These are phyloP conservation scores for Ochetophila trinervis DNA, from an alignment of 306 rosid genomes.

Conservation along the genomic window DNA sequence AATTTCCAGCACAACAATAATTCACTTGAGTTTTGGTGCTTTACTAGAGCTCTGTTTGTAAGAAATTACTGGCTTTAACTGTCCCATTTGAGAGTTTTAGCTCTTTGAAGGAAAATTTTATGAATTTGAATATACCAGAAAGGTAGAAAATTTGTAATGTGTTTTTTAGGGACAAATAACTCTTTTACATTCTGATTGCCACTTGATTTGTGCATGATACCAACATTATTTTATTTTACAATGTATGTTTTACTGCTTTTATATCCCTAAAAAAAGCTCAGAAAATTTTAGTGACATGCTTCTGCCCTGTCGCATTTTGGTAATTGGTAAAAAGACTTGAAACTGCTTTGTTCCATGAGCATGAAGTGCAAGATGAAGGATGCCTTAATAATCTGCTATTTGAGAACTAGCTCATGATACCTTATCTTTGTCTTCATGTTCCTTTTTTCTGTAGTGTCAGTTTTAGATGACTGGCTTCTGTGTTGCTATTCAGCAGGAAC, in stretches of 20 bases:
- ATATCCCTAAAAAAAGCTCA: background rate
- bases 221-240: background rate
- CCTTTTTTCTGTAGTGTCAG: too few relatives aligned
- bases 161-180: conserved; percentile 9
- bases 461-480: too few relatives aligned
- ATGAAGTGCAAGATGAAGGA: background rate
- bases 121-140: conserved; percentile 8
- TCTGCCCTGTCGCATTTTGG: background rate
- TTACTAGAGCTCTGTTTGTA: conserved; percentile 4
- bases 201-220: background rate
- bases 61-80: background rate
- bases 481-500: too few relatives aligned
- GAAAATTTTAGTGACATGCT: background rate
- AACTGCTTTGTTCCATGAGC: background rate
- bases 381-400: background rate
- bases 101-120: conserved; percentile 11
- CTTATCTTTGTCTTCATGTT: too few relatives aligned
- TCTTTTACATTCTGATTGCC: conserved; percentile 1
- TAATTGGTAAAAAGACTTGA: background rate
- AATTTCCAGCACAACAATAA: conserved; percentile 9
- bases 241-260: conserved; percentile 7
- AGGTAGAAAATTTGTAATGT: conserved; percentile 14
- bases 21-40: conserved; percentile 22
- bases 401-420: background rate
- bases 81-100: conserved; percentile 7